Percentiles rank a stretch among this genome's conserved stretches.
Evolutionary conservation across 495 filamentous ascomycete genomes (phyloP).

Genomic region (Tuber microsphaerosporum): DNA sequence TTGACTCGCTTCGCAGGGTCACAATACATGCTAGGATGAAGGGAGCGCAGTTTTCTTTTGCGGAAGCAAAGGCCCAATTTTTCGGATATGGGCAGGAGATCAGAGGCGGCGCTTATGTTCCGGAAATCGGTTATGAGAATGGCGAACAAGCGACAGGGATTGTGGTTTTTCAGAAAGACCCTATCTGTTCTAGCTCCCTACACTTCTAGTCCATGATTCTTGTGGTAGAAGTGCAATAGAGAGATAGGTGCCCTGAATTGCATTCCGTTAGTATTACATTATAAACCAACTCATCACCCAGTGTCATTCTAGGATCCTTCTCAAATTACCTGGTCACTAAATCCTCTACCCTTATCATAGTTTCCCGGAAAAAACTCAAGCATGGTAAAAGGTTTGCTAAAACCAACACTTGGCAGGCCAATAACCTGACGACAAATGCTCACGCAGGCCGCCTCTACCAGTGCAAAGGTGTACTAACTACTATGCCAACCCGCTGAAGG

Average conservation of each 20-base stretch:
- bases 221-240: too few relatives aligned
- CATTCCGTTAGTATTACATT: too few relatives aligned
- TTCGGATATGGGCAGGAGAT: slow-evolving; percentile 25
- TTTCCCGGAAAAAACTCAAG: slow-evolving; percentile 69
- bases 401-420: slow-evolving; percentile 50
- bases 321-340: slow-evolving; percentile 57
- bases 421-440: slow-evolving; percentile 49
- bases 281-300: too few relatives aligned
- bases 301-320: too few relatives aligned
- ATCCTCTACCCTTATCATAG: slow-evolving; percentile 91
- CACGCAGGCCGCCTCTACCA: slow-evolving; percentile 15
- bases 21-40: slow-evolving; percentile 34
- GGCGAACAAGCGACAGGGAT: slow-evolving; percentile 31
- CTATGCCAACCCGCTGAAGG: too few relatives aligned
- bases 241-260: too few relatives aligned
- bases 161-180: slow-evolving; percentile 21
- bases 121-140: slow-evolving; percentile 28
- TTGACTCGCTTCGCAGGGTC: slow-evolving; percentile 20
- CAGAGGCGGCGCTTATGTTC: slow-evolving; percentile 21
- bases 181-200: not conserved
- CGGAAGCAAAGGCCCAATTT: slow-evolving; percentile 17
- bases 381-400: slow-evolving; percentile 61
- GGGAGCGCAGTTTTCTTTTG: slow-evolving; percentile 36
- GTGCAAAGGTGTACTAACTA: too few relatives aligned
- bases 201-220: too few relatives aligned